Evolutionary conservation across 257 asterid genomes (phyloP), one percentile per base, ranked within the genome.

Genomic region (Haberlea rhodopensis): DNA sequence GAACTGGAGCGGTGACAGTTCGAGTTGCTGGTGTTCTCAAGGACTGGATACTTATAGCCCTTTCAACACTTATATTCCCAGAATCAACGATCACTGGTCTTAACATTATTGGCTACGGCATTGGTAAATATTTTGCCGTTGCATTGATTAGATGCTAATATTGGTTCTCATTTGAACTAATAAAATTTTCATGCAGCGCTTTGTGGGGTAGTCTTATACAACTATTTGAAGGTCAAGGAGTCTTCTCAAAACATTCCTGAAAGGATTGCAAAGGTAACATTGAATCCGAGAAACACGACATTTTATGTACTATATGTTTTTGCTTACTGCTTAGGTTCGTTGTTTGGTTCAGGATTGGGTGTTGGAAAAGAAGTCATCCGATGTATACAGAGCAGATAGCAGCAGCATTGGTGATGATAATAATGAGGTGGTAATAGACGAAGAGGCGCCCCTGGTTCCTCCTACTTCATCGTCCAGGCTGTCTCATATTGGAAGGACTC

Each of bases 1-100:
- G 94, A 84, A 86, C 94, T 18, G 85, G 94, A 63, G 94, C 94
- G 11, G 94, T 86, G 78, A 86, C 94, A 26, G 73, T 86, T 52
- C 82, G 94, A 71, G 94, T 86, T 31, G 90, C 94, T 28, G 94
- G 94, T 26, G 94, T 86, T 62, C 76, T 86, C 49, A 86, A 86
- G 73, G 94, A 86, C 63, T 86, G 94, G 94, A 81, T 86, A 55
- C 73, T 86, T 23, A 86, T 86, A 63, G 78, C 95, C 57, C 82
- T 86, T 62, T 84, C 95, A 37, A 86, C 90, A 29, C 73, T 86
- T 52, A 62, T 86, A 43, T 86, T 86, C 66, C 95, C 95, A 5
- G 90, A 86, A 73, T 86, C 95, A 19, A 78, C 69, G 4, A 86
- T 86, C 26, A 86, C 95, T 28, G 61, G 79, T n/a, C 88, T 86